Evolutionary conservation across 169 alveolate genomes (phyloP).

Genomic region (Eimeria necatrix): DNA sequence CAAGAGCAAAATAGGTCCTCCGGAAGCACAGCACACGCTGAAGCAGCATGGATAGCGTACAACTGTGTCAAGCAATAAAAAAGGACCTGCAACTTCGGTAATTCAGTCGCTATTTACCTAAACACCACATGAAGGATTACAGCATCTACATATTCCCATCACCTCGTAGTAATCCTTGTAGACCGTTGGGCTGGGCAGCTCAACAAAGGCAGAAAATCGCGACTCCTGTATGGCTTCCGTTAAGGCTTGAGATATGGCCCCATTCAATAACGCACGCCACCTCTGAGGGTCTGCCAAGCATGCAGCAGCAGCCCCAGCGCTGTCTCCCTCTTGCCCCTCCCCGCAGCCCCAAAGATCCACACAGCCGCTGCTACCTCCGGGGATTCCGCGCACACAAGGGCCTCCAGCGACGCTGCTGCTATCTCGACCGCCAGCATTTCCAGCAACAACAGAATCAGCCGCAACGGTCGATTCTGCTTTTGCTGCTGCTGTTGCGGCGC

Average conservation of each 20-base stretch:
- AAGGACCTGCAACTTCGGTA: too few species aligned
- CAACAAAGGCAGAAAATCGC: conserved; percentile 63
- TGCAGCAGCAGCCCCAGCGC: conserved; percentile 34
- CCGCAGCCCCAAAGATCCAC: conserved; percentile 23
- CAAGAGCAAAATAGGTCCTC: too few species aligned
- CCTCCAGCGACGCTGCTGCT: background rate
- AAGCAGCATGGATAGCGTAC: too few species aligned
- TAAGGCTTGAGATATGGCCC: conserved; percentile 47
- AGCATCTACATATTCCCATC: background rate
- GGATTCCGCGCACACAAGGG: background rate
- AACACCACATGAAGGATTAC: too few species aligned
- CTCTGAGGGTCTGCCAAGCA: conserved; percentile 37
- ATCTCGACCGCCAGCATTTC: background rate
- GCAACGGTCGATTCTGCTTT: background rate
- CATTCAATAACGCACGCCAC: conserved; percentile 23
- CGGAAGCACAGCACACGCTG: too few species aligned
- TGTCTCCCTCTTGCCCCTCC: background rate
- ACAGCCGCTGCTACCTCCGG: background rate
- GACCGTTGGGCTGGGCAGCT: conserved; percentile 58
- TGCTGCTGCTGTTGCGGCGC: background rate
- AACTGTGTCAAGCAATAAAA: too few species aligned
- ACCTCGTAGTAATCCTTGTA: conserved; percentile 81
- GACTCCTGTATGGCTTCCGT: conserved; percentile 29
- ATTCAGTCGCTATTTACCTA: too few species aligned
- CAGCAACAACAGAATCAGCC: background rate